Conservation (phyloP, 805 yeast genomes). For the Sugiyamaella americana region DNA sequence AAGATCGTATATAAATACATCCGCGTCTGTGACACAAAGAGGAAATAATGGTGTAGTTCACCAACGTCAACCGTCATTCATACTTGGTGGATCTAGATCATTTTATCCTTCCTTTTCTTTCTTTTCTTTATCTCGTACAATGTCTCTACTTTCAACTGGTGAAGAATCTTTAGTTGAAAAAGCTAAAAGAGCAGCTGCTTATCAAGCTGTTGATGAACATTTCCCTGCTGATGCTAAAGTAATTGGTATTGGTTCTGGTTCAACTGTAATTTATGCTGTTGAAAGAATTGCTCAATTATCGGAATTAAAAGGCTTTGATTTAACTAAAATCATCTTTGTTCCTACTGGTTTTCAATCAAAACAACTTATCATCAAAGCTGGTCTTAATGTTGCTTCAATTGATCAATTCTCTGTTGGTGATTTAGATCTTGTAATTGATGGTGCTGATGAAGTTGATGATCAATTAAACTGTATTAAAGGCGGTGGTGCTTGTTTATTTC, state of each 20-base stretch:
- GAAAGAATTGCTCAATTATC: constrained; percentile 76
- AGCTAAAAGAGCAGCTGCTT: constrained; percentile 89
- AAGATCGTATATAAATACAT: too few relatives aligned
- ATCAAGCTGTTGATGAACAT: constrained; percentile 85
- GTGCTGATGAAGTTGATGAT: constrained; percentile 94
- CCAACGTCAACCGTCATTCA: too few relatives aligned
- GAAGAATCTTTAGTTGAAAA: constrained; percentile 39
- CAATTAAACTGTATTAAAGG: constrained; percentile 86
- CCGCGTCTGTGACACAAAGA: too few relatives aligned
- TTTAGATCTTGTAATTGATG: constrained; percentile 92
- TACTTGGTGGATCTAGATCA: too few relatives aligned
- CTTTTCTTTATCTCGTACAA: neutral
- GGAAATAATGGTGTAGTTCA: too few relatives aligned
- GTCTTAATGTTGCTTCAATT: constrained; percentile 68
- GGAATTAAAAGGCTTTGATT: constrained; percentile 32
- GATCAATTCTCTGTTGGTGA: constrained; percentile 64
- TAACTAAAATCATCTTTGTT: constrained; percentile 62
- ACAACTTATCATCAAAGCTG: constrained; percentile 75
- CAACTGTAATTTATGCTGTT: constrained; percentile 95
- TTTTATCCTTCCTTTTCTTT: too few relatives aligned
- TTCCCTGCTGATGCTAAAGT: constrained; percentile 62
- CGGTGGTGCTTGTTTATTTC: constrained; percentile 97
- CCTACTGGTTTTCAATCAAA: constrained; percentile 97
- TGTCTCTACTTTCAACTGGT: too few relatives aligned
- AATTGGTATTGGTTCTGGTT: constrained; percentile 94